These are phyloP conservation scores for Venturia oleaginea DNA, from an alignment of 2,329 filamentous ascomycete genomes.

Conservation along the genomic window DNA sequence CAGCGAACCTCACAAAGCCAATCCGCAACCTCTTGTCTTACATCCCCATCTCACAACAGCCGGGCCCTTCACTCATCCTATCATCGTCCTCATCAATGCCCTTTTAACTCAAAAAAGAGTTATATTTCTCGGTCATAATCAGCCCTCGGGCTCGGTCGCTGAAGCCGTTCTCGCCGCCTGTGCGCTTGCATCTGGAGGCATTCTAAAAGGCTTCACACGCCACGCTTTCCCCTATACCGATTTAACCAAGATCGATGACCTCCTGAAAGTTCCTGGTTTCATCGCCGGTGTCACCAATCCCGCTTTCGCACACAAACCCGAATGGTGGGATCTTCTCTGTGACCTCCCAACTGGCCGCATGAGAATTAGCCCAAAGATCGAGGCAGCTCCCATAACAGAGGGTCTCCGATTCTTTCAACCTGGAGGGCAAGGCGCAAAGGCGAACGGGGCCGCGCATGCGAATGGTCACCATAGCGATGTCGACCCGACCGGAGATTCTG, in stretches of 20 bases:
- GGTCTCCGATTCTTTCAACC: conserved; percentile 82
- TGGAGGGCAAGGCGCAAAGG: conserved; percentile 19
- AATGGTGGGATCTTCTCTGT: conserved; percentile 98
- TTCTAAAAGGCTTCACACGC: conserved; percentile 87
- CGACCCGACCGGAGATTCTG: conserved; percentile 76
- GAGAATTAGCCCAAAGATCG: conserved; percentile 86
- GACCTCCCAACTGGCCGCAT: conserved; percentile 86
- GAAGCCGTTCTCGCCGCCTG: conserved; percentile 98
- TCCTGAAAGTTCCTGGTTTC: conserved; percentile 92
- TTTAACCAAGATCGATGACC: conserved; percentile 92
- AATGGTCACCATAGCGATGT: conserved; percentile 18
- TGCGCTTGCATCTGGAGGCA: conserved; percentile 80
- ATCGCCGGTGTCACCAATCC: conserved; percentile 97
- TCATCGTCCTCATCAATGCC: conserved; percentile 90
- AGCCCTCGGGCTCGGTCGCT: conserved; percentile 90
- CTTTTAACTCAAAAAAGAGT: conserved; percentile 93
- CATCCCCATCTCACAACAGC: conserved; percentile 92
- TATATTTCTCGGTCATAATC: conserved; percentile 90
- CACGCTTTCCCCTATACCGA: conserved; percentile 98
- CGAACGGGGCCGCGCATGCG: conserved; percentile 16
- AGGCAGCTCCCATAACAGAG: conserved; percentile 71
- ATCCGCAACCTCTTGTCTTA: conserved; percentile 72
- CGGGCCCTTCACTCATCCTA: conserved; percentile 80
- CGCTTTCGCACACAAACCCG: conserved; percentile 84
- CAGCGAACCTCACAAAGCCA: conserved; percentile 69